Conservation (phyloP, 495 filamentous ascomycete species). For the Cercophora sp. region DNA sequence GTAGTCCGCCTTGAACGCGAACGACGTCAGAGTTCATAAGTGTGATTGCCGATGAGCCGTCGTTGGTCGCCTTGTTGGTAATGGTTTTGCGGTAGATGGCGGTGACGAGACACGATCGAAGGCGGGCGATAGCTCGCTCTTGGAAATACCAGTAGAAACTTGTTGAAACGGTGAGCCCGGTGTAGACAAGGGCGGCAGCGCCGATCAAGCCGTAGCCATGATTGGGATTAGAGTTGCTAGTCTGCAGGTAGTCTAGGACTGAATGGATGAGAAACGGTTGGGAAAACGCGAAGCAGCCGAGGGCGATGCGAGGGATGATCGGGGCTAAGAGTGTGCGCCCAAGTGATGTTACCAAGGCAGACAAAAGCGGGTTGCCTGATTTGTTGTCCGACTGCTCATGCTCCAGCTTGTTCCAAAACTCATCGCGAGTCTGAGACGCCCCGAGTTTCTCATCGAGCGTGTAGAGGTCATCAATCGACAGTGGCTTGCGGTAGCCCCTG, state of each 20-base stretch:
- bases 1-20: constrained; percentile 16
- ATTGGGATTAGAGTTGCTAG: not conserved
- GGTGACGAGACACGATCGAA: constrained; percentile 52
- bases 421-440: constrained; percentile 28
- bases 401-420: not conserved
- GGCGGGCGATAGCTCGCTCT: constrained; percentile 45
- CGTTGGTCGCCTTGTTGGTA: constrained; percentile 37
- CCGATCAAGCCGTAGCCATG: constrained; percentile 50
- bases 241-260: constrained; percentile 6
- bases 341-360: not conserved
- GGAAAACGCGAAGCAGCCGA: constrained; percentile 9
- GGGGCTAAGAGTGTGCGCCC: constrained; percentile 35
- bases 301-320: constrained; percentile 23
- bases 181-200: constrained; percentile 53
- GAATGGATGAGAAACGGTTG: constrained; percentile 15
- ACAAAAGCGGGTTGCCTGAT: not conserved
- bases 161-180: constrained; percentile 52
- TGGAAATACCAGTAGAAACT: constrained; percentile 50
- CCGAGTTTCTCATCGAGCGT: constrained; percentile 44
- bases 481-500: constrained; percentile 38
- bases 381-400: not conserved
- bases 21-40: constrained; percentile 51
- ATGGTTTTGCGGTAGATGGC: constrained; percentile 55
- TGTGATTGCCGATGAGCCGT: constrained; percentile 52
- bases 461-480: constrained; percentile 46